Percentiles rank a stretch among this genome's conserved stretches.
Evolutionary conservation across 2,329 filamentous ascomycete species (phyloP).

Genomic region (Escovopsis weberi): DNA sequence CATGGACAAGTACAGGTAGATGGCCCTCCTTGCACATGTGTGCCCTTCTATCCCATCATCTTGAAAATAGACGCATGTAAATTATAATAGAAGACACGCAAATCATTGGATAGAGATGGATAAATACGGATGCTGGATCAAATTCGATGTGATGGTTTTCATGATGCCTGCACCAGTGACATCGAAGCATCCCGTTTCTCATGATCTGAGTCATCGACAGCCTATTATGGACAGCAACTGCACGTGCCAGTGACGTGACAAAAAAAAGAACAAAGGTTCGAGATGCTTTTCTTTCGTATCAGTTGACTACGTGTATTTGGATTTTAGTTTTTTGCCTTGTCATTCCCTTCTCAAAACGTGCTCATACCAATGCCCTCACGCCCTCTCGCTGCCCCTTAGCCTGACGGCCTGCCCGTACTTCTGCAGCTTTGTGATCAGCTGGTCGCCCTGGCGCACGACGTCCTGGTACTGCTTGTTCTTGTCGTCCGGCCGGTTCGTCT

Average conservation of each 20-base stretch:
- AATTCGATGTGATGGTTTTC: background rate
- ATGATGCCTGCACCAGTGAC: background rate
- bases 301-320: background rate
- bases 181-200: background rate
- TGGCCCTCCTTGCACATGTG: no score
- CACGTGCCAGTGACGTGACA: no score
- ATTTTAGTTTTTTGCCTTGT: background rate
- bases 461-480: conserved; percentile 99
- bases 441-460: conserved; percentile 92
- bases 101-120: background rate
- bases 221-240: background rate
- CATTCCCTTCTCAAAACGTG: background rate
- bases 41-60: no score
- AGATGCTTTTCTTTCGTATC: no score
- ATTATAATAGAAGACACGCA: background rate
- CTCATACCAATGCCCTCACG: conserved; percentile 31
- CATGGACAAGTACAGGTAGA: conserved; percentile 60
- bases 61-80: conserved; percentile 1
- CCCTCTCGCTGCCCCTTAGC: conserved; percentile 85
- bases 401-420: conserved; percentile 97
- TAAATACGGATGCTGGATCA: background rate
- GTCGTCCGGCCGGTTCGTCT: conserved; percentile 93
- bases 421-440: conserved; percentile 96
- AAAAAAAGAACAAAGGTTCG: no score
- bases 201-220: background rate